Base-by-base conservation (phyloP, 2,329 filamentous ascomycete genomes). In the Fusarium nelsonii region DNA sequence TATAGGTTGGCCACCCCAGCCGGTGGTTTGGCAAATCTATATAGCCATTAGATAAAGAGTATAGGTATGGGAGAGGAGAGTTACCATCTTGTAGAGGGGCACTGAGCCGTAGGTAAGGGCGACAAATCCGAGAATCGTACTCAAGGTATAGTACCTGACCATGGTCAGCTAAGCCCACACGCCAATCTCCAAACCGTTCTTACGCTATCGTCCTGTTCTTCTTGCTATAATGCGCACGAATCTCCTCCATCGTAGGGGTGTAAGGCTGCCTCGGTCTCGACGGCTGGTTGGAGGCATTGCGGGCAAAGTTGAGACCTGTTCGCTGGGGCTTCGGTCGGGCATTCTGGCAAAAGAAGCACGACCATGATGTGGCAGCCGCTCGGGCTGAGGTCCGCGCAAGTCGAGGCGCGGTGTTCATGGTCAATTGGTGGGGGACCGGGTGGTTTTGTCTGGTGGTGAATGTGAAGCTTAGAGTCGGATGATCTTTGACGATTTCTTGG, bases 1-100 rank as follows among this genome's bases (percentile, higher is more conserved):
- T 69, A 97, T 88, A 33, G 95, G 95, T 78, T 97, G 93, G 40
- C 95, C 95, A 74, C 93, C 93, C 93, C 93, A 98, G 74, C 95
- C 92, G 14, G 91, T 94, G 16, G 92, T 92, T 82, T 92, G 89
- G 81, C 92, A 95, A 76, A 95, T 94, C 89, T 92, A 70, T 7
- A 6, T 9, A 33, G 8, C 0, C 1, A 20, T 73, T 37, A 58
- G 37, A 41, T 6, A 11, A 6, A 18, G 9, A 30, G 6, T 8
- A 15, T 2, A 16, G 6, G 0, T 8, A 8, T 7, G 15, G n/a
- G 34, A 32, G 28, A 34, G 15, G 9, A n/a, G 12, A 80, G 40
- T 78, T 28, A 92, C 91, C 91, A 94, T 95, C 80, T 95, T 95
- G 80, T 97, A 97, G 78, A 96, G 82, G 3, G 93, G 93, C 49